Evolutionary conservation across 108 stramenopile species (phyloP), one percentile per base, ranked within the genome.

Genomic region (Schizochytrium sp.): DNA sequence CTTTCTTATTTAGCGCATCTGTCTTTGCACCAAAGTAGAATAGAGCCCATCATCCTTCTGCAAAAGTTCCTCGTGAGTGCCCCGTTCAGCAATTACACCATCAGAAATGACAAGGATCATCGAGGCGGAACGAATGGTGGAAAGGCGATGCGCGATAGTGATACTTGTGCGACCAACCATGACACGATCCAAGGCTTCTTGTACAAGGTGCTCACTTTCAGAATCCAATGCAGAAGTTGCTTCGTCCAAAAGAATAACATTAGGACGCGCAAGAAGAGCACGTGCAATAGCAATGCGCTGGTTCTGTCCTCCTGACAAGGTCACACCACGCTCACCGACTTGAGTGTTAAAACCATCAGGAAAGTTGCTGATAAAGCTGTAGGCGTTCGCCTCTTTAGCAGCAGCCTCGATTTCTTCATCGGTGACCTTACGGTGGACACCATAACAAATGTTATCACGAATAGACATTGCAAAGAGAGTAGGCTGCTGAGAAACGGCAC

Each of bases 251-350:
- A 98, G 90, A 15, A 96, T 83, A 47, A 96, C 92, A 0, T 93
- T 93, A 42, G 97, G 95, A 90, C 97, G 92, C 88, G 94, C 94
- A 7, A 99, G 93, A 41, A 98, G 72, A 3, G 98, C 98, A 72
- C 99, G 92, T 4, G 99, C 99, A 90, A 98, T 96, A 17, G 97
- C 96, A 55, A 96, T 95, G 57, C 97, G 92, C 89, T 97, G 97
- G 42, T 96, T 97, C 87, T 98, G 97, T 10, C 98, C 98, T 3
- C 99, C 99, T 28, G 95, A 96, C 7, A 98, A 89, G 15, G 95
- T 93, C 19, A 97, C 92, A 3, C 97, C 97, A n/a, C 96, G 94
- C 90, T 97, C 97, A 7, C 99, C 98, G 13, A 97, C 96, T 61
- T 94, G 55, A 50, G 93, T 93, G 17, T 90, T 59, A 88, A 95